These are phyloP conservation scores for Dictyostelium firmibasis DNA, from an alignment of 78 protist genomes.

Conservation along the genomic window DNA sequence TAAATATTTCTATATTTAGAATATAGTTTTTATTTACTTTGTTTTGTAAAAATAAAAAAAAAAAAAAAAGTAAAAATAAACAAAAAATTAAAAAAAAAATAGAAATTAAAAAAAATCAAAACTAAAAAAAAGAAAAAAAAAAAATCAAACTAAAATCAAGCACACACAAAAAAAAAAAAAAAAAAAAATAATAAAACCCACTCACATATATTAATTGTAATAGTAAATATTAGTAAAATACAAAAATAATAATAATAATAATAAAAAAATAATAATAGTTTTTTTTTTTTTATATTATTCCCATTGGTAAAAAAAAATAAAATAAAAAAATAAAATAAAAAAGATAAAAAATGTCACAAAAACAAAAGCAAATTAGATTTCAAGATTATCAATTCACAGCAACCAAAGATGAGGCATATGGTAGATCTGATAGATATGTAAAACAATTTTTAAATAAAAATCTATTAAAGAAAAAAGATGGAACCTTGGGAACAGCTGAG, in stretches of 20 bases:
- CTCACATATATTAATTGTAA: neutral
- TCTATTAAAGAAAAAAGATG: conserved; percentile 64
- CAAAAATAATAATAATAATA: neutral
- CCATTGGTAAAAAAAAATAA: neutral
- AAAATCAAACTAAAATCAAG: neutral
- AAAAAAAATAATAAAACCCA: neutral
- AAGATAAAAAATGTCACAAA: conserved; percentile 13
- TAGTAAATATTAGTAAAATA: neutral
- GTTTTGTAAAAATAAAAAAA: too few species aligned
- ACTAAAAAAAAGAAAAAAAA: neutral
- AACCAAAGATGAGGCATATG: conserved; percentile 58
- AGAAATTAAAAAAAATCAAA: neutral
- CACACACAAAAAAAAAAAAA: neutral
- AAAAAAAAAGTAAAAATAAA: too few species aligned
- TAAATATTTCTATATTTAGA: neutral
- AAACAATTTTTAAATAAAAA: conserved; percentile 25
- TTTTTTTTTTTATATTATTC: neutral
- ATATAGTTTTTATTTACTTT: neutral
- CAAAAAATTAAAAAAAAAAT: too few species aligned
- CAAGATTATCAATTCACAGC: conserved; percentile 71
- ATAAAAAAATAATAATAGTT: neutral
- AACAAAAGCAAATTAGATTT: conserved; percentile 23
- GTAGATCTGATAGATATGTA: conserved; percentile 42
- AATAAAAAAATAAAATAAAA: neutral
- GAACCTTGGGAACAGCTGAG: conserved; percentile 34